Evolutionary conservation across 2,329 filamentous ascomycete species (phyloP), one percentile per base, ranked within the genome.

Genomic region (Exutisphaerella laricina): DNA sequence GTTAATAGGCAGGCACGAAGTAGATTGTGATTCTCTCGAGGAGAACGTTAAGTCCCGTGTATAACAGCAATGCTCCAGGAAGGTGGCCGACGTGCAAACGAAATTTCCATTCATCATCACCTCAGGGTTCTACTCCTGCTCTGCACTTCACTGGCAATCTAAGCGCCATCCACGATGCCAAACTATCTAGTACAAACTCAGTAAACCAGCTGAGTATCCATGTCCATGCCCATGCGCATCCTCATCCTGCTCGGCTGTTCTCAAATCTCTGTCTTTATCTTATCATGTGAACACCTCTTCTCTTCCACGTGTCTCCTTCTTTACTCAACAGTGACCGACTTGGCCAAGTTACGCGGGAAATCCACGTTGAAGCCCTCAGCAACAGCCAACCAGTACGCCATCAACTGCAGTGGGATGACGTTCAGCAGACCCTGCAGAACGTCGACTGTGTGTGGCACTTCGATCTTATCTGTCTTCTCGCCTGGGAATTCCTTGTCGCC

Each of bases 321-420:
- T 50, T 90, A 98, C 80, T 98, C 92, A 57, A 98, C 92, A 53
- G 92, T 98, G 54, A 98, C 92, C 52, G 88, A 95, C 81, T 98
- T 98, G 68, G 92, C 92, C 72, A 98, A 73, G 75, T 98, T 98
- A 63, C 92, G 85, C 45, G 92, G 92, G 80, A 97, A 97, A 67
- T 98, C 92, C 48, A 98, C 92, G 66, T 98, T 97, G 56, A 96
- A 75, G 39, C 89, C 90, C 74, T 95, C 92, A 56, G 85, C 84
- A 60, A 98, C 90, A 41, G 92, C 92, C 54, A 98, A 81, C 90
- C 92, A 97, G 79, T 98, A 98, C 47, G 92, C 87, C 73, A 98
- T 96, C 59, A 98, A 78, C 75, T 98, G 92, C 61, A 98, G 78
- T 39, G 92, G 92, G 57, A 98, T 87, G 62, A 98, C 92, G 70